phyloP scores from a whole-genome alignment of 2,329 filamentous ascomycete genomes.

The Paraphoma sp. region DNA sequence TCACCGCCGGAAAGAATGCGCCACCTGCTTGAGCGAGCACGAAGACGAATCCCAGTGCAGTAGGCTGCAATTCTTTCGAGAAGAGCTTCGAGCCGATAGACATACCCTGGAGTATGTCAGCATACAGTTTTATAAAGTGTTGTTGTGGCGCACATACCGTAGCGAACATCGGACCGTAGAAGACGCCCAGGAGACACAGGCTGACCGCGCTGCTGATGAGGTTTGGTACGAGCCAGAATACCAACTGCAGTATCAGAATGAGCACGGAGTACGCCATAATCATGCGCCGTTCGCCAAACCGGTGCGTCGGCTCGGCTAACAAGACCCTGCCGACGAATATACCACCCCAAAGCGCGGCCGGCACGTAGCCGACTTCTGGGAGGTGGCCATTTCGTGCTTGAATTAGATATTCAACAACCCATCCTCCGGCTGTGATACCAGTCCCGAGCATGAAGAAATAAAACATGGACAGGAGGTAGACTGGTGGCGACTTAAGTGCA shows the following conservation, averaged over 20 bases:
- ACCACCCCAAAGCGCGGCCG: slow-evolving; percentile 63
- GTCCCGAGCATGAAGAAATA: slow-evolving; percentile 70
- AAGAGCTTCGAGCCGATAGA: slow-evolving; percentile 62
- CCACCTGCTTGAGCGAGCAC: slow-evolving; percentile 64
- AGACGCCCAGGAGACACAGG: slow-evolving; percentile 63
- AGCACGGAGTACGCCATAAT: slow-evolving; percentile 61
- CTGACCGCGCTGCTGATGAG: slow-evolving; percentile 57
- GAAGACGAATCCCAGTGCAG: slow-evolving; percentile 63
- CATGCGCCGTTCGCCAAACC: slow-evolving; percentile 66
- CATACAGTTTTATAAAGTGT: not conserved
- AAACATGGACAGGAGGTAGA: slow-evolving; percentile 68
- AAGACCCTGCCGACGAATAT: slow-evolving; percentile 56
- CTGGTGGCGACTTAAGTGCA: slow-evolving; percentile 48
- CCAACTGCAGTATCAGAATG: slow-evolving; percentile 52
- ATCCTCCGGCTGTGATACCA: slow-evolving; percentile 61
- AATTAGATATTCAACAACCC: slow-evolving; percentile 71
- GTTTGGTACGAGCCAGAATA: slow-evolving; percentile 36
- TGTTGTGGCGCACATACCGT: slow-evolving; percentile 56
- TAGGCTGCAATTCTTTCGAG: slow-evolving; percentile 53
- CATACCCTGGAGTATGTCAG: slow-evolving; percentile 53
- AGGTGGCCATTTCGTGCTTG: slow-evolving; percentile 64
- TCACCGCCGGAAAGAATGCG: slow-evolving; percentile 62
- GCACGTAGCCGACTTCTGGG: slow-evolving; percentile 66
- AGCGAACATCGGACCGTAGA: slow-evolving; percentile 65
- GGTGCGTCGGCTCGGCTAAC: not conserved